Conservation (phyloP, 306 rosid genomes). For the Lathyrus oleraceus region DNA sequence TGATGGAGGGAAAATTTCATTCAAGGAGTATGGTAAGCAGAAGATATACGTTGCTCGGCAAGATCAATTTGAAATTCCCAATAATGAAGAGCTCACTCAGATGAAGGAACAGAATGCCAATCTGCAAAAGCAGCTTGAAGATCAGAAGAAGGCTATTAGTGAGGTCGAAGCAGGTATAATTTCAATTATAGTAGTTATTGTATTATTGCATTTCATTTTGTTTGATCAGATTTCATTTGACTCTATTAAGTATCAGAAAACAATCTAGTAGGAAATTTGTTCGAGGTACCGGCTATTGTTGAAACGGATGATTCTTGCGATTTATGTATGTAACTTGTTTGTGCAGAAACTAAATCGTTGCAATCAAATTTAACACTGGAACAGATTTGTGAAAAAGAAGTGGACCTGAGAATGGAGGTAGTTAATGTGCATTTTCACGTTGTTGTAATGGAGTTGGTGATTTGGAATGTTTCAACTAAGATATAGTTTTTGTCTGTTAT, state of each 20-base stretch:
- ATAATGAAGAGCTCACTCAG: constrained; percentile 72
- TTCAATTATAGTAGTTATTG: not conserved
- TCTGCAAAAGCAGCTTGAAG: constrained; percentile 59
- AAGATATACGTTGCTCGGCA: constrained; percentile 87
- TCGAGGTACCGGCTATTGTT: not conserved
- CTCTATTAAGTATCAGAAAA: not conserved
- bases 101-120: constrained; percentile 78
- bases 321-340: constrained; percentile 21
- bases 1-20: constrained; percentile 67
- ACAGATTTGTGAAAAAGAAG: constrained; percentile 66
- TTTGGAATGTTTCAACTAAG: constrained; percentile 16
- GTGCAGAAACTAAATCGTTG: constrained; percentile 73
- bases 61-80: constrained; percentile 77
- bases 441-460: constrained; percentile 17
- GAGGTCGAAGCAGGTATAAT: constrained; percentile 77
- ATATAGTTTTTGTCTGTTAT: constrained; percentile 26
- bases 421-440: constrained; percentile 8
- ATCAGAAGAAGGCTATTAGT: constrained; percentile 51
- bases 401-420: constrained; percentile 75
- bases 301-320: constrained; percentile 9
- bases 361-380: constrained; percentile 86
- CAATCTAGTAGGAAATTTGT: not conserved
- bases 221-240: not conserved
- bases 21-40: constrained; percentile 98
- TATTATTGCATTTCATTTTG: not conserved